A percentile compares a stretch with the other conserved stretches of the same genome.
Conservation (phyloP, 2,329 filamentous ascomycete genomes). For the Aspergillus glaucus region DNA sequence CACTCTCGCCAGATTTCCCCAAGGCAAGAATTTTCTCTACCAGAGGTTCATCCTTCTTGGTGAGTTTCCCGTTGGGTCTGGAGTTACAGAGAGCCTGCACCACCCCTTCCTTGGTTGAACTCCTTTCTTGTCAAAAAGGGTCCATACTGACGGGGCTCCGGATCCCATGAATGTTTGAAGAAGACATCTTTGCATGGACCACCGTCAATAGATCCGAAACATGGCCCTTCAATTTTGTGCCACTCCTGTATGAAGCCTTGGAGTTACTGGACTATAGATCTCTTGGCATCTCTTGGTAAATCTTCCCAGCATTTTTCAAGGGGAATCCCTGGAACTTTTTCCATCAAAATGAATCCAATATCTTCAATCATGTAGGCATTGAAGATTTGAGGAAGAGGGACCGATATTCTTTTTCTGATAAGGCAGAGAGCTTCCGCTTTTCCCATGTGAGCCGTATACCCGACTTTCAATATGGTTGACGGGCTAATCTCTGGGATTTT, state of each 20-base stretch:
- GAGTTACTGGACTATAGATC: constrained; percentile 5
- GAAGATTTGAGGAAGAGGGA: constrained; percentile 7
- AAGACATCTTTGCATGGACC: too few relatives aligned
- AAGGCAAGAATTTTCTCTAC: too few relatives aligned
- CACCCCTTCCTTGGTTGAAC: too few relatives aligned
- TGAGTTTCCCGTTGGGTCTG: too few relatives aligned
- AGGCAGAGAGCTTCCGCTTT: background rate
- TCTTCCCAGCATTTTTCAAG: constrained; percentile 6
- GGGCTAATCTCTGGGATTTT: background rate
- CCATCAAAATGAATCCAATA: constrained; percentile 13
- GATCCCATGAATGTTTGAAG: too few relatives aligned
- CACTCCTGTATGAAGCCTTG: background rate
- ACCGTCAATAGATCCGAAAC: too few relatives aligned
- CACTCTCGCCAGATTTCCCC: too few relatives aligned
- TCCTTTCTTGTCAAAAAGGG: too few relatives aligned
- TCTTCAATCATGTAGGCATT: constrained; percentile 12
- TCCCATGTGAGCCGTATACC: background rate
- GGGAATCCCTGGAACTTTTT: constrained; percentile 5
- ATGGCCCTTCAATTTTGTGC: too few relatives aligned
- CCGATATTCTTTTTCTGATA: background rate
- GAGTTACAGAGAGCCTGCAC: too few relatives aligned
- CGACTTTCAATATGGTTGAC: background rate
- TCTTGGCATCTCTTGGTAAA: constrained; percentile 3
- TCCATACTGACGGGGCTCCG: too few relatives aligned
- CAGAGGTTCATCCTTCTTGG: too few relatives aligned